phyloP scores from a whole-genome alignment of 257 asterid species.

The Scutellaria barbata region DNA sequence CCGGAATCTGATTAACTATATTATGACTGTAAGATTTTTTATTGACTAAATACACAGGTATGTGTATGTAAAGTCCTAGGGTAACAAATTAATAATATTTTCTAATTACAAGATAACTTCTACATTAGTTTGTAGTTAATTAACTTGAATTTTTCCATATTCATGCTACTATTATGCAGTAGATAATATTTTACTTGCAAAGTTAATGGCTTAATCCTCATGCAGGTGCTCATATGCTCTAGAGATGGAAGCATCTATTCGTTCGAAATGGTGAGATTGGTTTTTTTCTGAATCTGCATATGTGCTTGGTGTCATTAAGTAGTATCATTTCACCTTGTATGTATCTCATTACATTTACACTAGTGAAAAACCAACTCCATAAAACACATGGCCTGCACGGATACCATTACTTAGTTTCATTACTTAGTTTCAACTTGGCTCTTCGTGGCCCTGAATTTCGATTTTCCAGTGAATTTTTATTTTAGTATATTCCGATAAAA shows the following conservation, averaged over 20 bases:
- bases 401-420: not conserved
- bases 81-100: not conserved
- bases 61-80: not conserved
- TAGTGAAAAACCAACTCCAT: constrained; percentile 5
- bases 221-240: constrained; percentile 81
- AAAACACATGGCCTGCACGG: not conserved
- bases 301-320: not conserved
- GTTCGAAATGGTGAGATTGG: constrained; percentile 62
- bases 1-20: constrained; percentile 16
- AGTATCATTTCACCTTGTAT: not conserved
- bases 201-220: constrained; percentile 23
- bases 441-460: constrained; percentile 1
- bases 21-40: not conserved
- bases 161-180: constrained; percentile 20
- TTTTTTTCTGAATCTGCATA: constrained; percentile 3
- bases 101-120: not conserved
- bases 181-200: constrained; percentile 16
- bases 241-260: constrained; percentile 89
- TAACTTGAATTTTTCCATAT: not conserved
- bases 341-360: not conserved
- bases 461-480: not conserved
- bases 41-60: not conserved
- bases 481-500: not conserved
- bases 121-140: not conserved
- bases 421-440: not conserved